phyloP scores from a whole-genome alignment of 495 filamentous ascomycete species.

The Neurospora sublineolata region DNA sequence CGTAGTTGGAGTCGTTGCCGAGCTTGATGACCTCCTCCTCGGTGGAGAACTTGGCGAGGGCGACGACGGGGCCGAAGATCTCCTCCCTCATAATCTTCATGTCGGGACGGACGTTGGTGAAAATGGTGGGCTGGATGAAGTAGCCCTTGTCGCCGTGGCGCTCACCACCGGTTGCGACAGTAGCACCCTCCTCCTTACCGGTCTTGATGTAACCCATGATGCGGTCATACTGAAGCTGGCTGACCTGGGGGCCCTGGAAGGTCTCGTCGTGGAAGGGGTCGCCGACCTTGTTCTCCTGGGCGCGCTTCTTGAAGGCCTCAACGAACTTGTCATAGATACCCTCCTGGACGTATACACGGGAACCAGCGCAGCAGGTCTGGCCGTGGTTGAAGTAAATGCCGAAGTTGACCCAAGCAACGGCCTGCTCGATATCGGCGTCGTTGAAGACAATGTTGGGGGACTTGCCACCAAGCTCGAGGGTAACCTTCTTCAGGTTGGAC shows the following conservation, averaged over 20 bases:
- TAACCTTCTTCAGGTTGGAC: constrained; percentile 98
- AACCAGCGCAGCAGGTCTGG: constrained; percentile 96
- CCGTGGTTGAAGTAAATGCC: constrained; percentile 99
- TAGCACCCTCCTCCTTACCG: constrained; percentile 82
- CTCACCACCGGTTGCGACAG: constrained; percentile 70
- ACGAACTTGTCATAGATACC: constrained; percentile 94
- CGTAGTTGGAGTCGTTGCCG: constrained; percentile 76
- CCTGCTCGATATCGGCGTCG: constrained; percentile 90
- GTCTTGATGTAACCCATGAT: constrained; percentile 96
- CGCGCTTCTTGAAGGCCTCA: constrained; percentile 75
- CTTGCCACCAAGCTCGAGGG: constrained; percentile 96
- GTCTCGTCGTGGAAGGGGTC: constrained; percentile 80
- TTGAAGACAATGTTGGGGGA: constrained; percentile 96
- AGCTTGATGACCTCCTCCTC: constrained; percentile 74
- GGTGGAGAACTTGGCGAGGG: constrained; percentile 86
- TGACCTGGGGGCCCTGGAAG: constrained; percentile 97
- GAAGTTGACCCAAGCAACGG: constrained; percentile 96
- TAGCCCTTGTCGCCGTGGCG: constrained; percentile 84
- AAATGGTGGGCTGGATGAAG: constrained; percentile 97
- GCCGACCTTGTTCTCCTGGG: constrained; percentile 71
- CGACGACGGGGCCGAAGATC: constrained; percentile 93
- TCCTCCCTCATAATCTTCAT: constrained; percentile 99
- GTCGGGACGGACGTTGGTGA: constrained; percentile 73
- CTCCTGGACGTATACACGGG: constrained; percentile 91
- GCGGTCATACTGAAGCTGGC: constrained; percentile 87